Base-by-base conservation (phyloP, 2,329 filamentous ascomycete genomes). In the Mycosphaerella sp. region DNA sequence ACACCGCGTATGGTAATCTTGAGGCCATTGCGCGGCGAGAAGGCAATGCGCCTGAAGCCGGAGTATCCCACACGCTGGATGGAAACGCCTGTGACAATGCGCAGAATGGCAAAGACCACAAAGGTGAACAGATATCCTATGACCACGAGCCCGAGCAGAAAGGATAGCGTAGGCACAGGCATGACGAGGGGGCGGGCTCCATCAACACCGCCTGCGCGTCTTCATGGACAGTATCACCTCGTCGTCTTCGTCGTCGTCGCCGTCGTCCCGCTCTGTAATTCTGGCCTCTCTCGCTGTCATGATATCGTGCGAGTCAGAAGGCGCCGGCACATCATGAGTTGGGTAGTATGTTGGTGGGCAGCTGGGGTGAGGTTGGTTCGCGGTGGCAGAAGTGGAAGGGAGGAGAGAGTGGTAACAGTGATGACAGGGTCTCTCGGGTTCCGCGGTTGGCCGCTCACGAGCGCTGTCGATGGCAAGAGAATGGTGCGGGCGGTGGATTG, bases 51-150 rank as follows among this genome's bases (percentile, higher is more conserved):
- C 60, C 92, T 86, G 62, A 98, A 78, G 36, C 93, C 95, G 62
- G 95, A 84, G 70, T 95, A 95, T 59, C 93, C 93, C 63, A 98
- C 82, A 63, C 93, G 84, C 73, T 98, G 95, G 61, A 98, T 95
- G 5, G 93, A 98, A 54, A 98, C 78, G 58, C 93, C 93, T 36
- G 92, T 97, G 58, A 92, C 78, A 64, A 97, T 91, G 62, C 93
- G 89, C 60, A 98, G 75, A 64, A 97, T 81, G 66, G 93, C 93
- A 71, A 98, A 95, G 56, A 96, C 72, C 57, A 98, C 85, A 69
- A 98, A 98, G 58, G 92, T 90, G 58, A 84, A 86, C 43, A 98
- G 81, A 75, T 97, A 98, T 58, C 89, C 76, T 60, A 97, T 80
- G 64, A 97, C 83, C 69, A 91, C 66, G 64, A 95, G 78, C 70